Evolutionary conservation across 768 basidiomycete genomes (phyloP).

Genomic region (Amanita rubescens): DNA sequence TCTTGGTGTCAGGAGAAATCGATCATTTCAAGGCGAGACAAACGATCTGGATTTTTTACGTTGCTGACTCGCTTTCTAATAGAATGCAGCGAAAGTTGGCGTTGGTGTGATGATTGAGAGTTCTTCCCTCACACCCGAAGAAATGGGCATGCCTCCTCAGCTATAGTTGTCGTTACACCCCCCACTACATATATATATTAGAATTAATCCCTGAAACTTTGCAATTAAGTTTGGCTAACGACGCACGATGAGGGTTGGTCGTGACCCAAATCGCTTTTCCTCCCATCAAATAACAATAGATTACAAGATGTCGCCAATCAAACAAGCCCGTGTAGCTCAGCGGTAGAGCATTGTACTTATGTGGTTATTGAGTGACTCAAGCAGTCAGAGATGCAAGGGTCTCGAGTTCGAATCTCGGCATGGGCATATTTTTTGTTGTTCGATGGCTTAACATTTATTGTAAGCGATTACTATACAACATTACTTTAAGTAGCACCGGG

Average conservation of each 20-base stretch:
- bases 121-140: slow-evolving; percentile 70
- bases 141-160: slow-evolving; percentile 64
- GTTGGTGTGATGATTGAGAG: slow-evolving; percentile 98
- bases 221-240: slow-evolving; percentile 10
- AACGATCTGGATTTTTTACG: slow-evolving; percentile 1
- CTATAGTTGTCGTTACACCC: slow-evolving; percentile 24
- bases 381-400: slow-evolving; percentile 39
- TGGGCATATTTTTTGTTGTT: slow-evolving; percentile 32
- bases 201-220: slow-evolving; percentile 15
- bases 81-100: slow-evolving; percentile 93
- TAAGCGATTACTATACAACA: neutral
- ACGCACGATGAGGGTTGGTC: no score
- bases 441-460: neutral
- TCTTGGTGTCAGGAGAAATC: slow-evolving; percentile 93
- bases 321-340: slow-evolving; percentile 46
- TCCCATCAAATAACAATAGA: neutral
- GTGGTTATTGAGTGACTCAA: slow-evolving; percentile 30
- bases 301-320: neutral
- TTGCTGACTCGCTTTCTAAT: neutral
- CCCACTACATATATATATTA: slow-evolving; percentile 22
- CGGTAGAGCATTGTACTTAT: slow-evolving; percentile 57
- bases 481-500: neutral
- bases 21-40: slow-evolving; percentile 90
- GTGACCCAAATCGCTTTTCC: neutral
- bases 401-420: slow-evolving; percentile 50